These are phyloP conservation scores for Terana coerulea DNA, from an alignment of 768 basidiomycete genomes.

Conservation along the genomic window DNA sequence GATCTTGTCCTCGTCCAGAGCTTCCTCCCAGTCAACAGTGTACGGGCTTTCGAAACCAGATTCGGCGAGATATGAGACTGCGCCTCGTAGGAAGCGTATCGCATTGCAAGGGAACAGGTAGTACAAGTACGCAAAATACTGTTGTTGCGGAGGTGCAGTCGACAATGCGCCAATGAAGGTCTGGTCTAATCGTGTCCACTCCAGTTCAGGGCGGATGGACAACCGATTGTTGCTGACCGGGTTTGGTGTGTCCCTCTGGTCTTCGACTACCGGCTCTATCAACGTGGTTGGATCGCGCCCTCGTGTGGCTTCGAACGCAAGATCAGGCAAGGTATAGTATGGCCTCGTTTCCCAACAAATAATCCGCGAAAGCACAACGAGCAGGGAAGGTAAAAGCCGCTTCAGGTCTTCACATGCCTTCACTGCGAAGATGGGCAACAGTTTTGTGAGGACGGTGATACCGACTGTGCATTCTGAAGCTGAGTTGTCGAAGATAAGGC, in stretches of 20 bases:
- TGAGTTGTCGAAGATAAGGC: slow-evolving; percentile 71
- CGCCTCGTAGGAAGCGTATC: slow-evolving; percentile 70
- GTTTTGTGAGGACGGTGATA: slow-evolving; percentile 60
- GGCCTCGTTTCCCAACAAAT: slow-evolving; percentile 69
- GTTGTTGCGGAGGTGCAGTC: slow-evolving; percentile 54
- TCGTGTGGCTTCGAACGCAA: slow-evolving; percentile 19
- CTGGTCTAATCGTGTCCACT: slow-evolving; percentile 66
- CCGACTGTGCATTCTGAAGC: slow-evolving; percentile 65
- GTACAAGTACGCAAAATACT: slow-evolving; percentile 77
- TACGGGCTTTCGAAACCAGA: slow-evolving; percentile 54
- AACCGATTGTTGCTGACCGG: slow-evolving; percentile 14
- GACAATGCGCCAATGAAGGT: slow-evolving; percentile 52
- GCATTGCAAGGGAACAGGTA: slow-evolving; percentile 91
- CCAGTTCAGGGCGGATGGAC: slow-evolving; percentile 47
- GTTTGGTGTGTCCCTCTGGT: slow-evolving; percentile 2
- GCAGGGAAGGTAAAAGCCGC: slow-evolving; percentile 55
- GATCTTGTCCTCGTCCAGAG: slow-evolving; percentile 65
- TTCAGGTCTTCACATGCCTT: slow-evolving; percentile 55
- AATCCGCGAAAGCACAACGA: slow-evolving; percentile 64
- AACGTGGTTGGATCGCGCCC: slow-evolving; percentile 8
- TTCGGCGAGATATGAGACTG: slow-evolving; percentile 58
- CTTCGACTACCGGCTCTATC: slow-evolving; percentile 14
- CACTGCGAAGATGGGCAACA: slow-evolving; percentile 73
- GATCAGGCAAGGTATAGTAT: slow-evolving; percentile 23
- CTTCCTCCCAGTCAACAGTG: slow-evolving; percentile 65